Evolutionary conservation across 805 yeast species (phyloP).

Genomic region (Cyberlindnera mississippiensis): DNA sequence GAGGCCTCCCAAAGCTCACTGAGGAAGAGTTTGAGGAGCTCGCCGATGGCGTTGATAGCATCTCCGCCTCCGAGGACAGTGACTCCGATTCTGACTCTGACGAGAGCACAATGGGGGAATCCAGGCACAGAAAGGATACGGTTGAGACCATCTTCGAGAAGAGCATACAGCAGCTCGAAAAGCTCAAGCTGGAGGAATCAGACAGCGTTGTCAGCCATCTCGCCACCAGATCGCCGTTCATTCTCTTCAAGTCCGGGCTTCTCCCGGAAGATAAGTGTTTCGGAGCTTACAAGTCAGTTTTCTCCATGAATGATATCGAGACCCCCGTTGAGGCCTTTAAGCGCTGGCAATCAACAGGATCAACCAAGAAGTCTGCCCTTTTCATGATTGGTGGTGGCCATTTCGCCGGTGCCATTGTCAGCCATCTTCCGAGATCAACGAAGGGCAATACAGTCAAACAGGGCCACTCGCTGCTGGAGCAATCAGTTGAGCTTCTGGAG

Average conservation of each 20-base stretch:
- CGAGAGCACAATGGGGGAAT: conserved; percentile 3
- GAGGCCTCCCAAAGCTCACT: conserved; percentile 41
- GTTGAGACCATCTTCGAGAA: conserved; percentile 23
- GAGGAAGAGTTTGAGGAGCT: conserved; percentile 57
- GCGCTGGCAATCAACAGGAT: not conserved
- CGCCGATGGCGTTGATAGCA: conserved; percentile 49
- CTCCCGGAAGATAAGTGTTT: conserved; percentile 47
- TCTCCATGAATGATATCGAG: conserved; percentile 39
- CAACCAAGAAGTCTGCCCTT: conserved; percentile 56
- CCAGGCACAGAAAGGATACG: conserved; percentile 10
- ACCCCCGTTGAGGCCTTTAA: conserved; percentile 48
- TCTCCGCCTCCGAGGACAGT: conserved; percentile 53
- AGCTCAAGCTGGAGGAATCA: conserved; percentile 20
- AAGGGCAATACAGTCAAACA: conserved; percentile 52
- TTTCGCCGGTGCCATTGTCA: conserved; percentile 91
- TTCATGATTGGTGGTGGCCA: conserved; percentile 98
- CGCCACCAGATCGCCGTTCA: conserved; percentile 67
- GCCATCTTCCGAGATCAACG: conserved; percentile 57
- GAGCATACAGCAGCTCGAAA: conserved; percentile 20
- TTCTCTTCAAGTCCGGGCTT: conserved; percentile 49
- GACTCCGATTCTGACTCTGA: conserved; percentile 28
- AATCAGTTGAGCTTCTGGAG: conserved; percentile 59
- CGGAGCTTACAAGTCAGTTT: conserved; percentile 65
- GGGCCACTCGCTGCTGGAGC: conserved; percentile 49
- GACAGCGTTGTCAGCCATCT: conserved; percentile 44